Evolutionary conservation across 73 alveolate genomes (phyloP).

Genomic region (Durusdinium trenchii): DNA sequence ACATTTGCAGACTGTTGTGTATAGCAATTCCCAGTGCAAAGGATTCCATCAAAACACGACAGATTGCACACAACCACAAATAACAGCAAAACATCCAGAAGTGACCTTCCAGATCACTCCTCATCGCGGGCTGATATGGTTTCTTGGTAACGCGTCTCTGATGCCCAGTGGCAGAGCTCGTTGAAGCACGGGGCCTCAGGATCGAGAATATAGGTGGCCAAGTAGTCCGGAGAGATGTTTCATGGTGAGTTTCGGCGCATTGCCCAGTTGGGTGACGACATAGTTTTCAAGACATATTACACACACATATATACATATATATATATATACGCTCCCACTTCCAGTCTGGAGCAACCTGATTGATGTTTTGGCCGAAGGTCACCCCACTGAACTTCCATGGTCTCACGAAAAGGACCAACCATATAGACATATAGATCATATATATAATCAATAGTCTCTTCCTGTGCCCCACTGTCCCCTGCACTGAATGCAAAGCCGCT

Average conservation of each 20-base stretch:
- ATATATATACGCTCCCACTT: no score
- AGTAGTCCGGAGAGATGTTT: not conserved
- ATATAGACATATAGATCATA: not conserved
- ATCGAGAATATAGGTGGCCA: not conserved
- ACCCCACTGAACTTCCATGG: not conserved
- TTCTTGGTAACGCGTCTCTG: not conserved
- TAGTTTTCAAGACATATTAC: no score
- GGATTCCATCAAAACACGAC: not conserved
- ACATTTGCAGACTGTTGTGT: not conserved
- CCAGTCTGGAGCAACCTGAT: no score
- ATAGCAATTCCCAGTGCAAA: not conserved
- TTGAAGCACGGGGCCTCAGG: constrained; percentile 23
- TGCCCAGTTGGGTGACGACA: no score
- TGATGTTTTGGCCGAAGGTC: no score
- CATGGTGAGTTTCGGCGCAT: no score
- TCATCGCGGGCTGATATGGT: not conserved
- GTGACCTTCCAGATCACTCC: not conserved
- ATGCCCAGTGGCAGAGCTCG: constrained; percentile 1
- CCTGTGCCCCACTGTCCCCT: not conserved
- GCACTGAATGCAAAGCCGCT: not conserved
- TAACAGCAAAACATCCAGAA: not conserved
- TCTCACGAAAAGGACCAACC: not conserved
- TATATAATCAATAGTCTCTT: not conserved
- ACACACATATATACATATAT: no score
- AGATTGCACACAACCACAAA: not conserved